Evolutionary conservation across 1,284 basidiomycete genomes (phyloP), one percentile per base, ranked within the genome.

Genomic region (Apiotrichum laibachii): DNA sequence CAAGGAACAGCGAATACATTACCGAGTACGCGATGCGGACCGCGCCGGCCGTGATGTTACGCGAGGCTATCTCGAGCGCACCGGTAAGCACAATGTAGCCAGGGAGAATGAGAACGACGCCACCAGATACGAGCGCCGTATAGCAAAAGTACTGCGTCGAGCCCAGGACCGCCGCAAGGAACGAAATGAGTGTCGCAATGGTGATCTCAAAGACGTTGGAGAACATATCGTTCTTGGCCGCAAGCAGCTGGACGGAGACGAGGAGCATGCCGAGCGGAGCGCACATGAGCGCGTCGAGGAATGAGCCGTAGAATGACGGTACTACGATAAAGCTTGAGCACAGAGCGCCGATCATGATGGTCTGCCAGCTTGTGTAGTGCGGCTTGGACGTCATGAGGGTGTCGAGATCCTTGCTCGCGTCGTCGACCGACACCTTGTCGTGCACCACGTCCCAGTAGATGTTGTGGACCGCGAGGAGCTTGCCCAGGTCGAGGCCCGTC

Each of bases 381-480:
- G 84, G 83, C 50, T 81, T 81, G 33, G 68, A 67, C 13, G 73
- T 77, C 92, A 94, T 95, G 48, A 95, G 80, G 46, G 79, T 72
- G 71, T 93, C 90, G 16, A 95, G 82, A 59, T 86, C 83, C 33
- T 81, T 77, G 2, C 85, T 87, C 2, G 90, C 92, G 45, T 88
- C 87, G 16, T 87, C 86, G 37, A 92, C 92, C 0, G 86, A 88
- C 56, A 91, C 82, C 58, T 86, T 83, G 76, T 95, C 92, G 71
- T 93, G 89, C 42, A 93, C 91, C 64, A 94, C 88, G 76, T 86
- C 86, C 88, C 89, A 93, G 74, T 91, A 93, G 46, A 92, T 78
- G 57, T 81, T 77, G 73, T 92, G 88, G 39, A 88, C 87, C 53
- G 87, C 85, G 8, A 86, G 83, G 12, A 92, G 81, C 76, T 92